These are phyloP conservation scores for Mortierella sp. DNA, from an alignment of 371 early-diverging fungal genomes.

Conservation along the genomic window DNA sequence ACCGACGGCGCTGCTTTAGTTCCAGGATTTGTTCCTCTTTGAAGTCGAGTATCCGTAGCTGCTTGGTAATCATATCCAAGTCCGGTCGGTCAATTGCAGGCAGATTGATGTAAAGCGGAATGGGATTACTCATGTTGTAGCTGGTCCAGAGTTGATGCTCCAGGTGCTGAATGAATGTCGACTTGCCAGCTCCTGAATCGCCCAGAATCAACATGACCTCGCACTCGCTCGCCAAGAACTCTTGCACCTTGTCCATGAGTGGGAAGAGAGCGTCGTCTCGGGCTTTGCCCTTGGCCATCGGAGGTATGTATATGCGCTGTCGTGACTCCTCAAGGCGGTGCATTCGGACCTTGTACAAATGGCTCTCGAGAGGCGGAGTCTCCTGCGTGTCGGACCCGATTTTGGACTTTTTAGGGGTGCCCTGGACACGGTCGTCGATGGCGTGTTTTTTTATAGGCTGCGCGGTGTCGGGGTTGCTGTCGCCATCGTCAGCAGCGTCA, in stretches of 20 bases:
- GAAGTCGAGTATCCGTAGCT: background rate
- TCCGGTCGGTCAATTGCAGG: conserved; percentile 10
- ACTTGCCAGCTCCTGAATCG: conserved; percentile 25
- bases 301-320: background rate
- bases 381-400: background rate
- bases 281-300: conserved; percentile 5
- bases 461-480: too few species aligned
- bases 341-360: background rate
- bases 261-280: background rate
- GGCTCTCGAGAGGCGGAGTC: background rate
- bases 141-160: background rate
- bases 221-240: conserved; percentile 1
- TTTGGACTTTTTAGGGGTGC: too few species aligned
- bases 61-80: conserved; percentile 14
- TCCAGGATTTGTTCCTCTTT: conserved; percentile 5
- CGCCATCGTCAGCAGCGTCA: too few species aligned
- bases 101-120: conserved; percentile 16
- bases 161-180: background rate
- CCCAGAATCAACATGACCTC: conserved; percentile 22
- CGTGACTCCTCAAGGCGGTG: background rate
- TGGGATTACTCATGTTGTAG: background rate
- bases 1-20: background rate
- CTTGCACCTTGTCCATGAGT: conserved; percentile 2
- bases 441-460: too few species aligned
- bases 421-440: background rate